Evolutionary conservation across 441 rosid genomes (phyloP).

Genomic region (Mallotus japonicus): DNA sequence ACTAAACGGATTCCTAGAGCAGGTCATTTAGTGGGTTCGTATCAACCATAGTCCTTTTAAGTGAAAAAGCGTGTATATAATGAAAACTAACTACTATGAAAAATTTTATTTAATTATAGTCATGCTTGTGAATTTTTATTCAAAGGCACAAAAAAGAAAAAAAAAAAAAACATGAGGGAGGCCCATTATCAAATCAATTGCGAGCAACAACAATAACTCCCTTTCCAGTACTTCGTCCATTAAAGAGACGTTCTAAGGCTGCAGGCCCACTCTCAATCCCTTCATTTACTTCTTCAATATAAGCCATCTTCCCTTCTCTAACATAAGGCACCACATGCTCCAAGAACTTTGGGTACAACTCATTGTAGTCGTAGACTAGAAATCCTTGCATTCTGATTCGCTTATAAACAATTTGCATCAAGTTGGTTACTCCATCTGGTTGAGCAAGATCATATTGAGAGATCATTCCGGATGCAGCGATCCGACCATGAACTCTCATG

Average conservation of each 20-base stretch:
- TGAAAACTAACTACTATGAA: too few relatives aligned
- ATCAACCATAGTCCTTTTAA: too few relatives aligned
- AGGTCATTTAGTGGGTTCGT: too few relatives aligned
- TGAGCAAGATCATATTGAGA: slow-evolving; percentile 47
- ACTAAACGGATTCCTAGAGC: too few relatives aligned
- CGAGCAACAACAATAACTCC: slow-evolving; percentile 27
- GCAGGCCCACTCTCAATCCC: slow-evolving; percentile 34
- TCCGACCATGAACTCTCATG: slow-evolving; percentile 42
- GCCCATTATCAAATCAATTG: neutral
- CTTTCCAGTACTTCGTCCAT: slow-evolving; percentile 34
- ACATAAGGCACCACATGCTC: slow-evolving; percentile 21
- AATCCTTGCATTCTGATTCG: slow-evolving; percentile 43
- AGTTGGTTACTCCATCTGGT: slow-evolving; percentile 37
- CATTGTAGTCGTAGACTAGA: too few relatives aligned
- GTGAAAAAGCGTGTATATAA: too few relatives aligned
- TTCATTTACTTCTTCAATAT: slow-evolving; percentile 29
- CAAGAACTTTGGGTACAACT: too few relatives aligned
- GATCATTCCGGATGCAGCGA: slow-evolving; percentile 57
- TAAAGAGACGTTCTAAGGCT: slow-evolving; percentile 34
- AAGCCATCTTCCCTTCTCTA: slow-evolving; percentile 28
- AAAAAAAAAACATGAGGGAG: neutral
- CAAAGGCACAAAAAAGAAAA: too few relatives aligned
- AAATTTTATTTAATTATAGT: too few relatives aligned
- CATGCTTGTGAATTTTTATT: too few relatives aligned
- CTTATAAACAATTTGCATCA: slow-evolving; percentile 29